phyloP scores from a whole-genome alignment of 768 basidiomycete species.

The Amanita thiersii region DNA sequence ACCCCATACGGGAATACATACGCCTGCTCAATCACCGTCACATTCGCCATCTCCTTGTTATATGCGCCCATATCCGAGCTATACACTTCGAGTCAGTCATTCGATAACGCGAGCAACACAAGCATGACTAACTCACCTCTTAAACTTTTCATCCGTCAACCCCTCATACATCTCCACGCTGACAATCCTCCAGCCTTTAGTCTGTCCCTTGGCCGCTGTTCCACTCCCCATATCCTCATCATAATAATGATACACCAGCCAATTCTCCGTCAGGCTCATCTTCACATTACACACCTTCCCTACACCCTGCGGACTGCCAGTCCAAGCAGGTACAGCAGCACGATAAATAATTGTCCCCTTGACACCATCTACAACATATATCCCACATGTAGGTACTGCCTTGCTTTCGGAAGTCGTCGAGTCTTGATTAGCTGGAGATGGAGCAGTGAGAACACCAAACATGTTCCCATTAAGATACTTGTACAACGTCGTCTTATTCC shows the following conservation, averaged over 20 bases:
- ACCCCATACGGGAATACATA: slow-evolving; percentile 66
- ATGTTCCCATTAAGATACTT: slow-evolving; percentile 90
- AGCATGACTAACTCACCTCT: slow-evolving; percentile 42
- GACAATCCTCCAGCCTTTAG: slow-evolving; percentile 68
- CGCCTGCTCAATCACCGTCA: slow-evolving; percentile 58
- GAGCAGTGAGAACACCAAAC: slow-evolving; percentile 53
- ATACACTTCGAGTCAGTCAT: not conserved
- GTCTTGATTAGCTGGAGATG: not conserved
- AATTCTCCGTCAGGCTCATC: slow-evolving; percentile 75
- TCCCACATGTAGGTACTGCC: slow-evolving; percentile 35
- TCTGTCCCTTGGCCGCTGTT: slow-evolving; percentile 32
- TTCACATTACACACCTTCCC: slow-evolving; percentile 55
- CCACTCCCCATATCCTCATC: slow-evolving; percentile 42
- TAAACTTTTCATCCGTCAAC: slow-evolving; percentile 55
- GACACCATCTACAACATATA: slow-evolving; percentile 74
- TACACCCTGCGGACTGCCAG: slow-evolving; percentile 11
- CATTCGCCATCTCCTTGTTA: slow-evolving; percentile 41
- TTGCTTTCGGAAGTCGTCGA: too few relatives aligned
- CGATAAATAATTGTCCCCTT: slow-evolving; percentile 76
- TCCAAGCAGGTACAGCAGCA: slow-evolving; percentile 38
- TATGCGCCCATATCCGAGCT: slow-evolving; percentile 38
- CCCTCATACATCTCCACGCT: slow-evolving; percentile 91
- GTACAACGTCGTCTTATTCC: slow-evolving; percentile 83
- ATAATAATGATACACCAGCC: slow-evolving; percentile 87
- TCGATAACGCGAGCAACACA: not conserved